Percentiles rank a stretch among this genome's conserved stretches.
phyloP scores from a whole-genome alignment of 768 basidiomycete species.

The Rhodotorula taiwanensis region DNA sequence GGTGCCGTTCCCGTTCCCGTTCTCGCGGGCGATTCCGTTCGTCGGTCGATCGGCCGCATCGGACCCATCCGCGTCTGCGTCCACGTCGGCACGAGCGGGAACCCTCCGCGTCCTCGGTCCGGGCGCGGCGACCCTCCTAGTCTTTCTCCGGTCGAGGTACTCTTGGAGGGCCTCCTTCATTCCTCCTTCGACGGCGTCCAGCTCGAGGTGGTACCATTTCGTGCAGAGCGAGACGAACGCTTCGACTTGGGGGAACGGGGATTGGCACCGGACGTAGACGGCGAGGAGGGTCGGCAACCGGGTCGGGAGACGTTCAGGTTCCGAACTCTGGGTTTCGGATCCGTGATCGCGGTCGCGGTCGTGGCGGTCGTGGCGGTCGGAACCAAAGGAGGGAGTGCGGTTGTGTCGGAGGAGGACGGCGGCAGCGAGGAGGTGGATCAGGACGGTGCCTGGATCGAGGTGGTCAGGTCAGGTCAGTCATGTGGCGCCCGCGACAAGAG shows the following conservation, averaged over 20 bases:
- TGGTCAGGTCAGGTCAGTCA: no score
- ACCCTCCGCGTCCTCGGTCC: no score
- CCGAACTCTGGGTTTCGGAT: no score
- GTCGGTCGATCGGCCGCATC: no score
- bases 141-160: constrained; percentile 37
- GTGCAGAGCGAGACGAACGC: constrained; percentile 65
- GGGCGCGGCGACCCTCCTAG: not conserved
- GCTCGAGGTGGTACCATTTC: constrained; percentile 62
- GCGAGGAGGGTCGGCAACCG: constrained; percentile 42
- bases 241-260: constrained; percentile 79
- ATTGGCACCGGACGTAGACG: constrained; percentile 85
- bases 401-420: constrained; percentile 54
- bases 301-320: no score
- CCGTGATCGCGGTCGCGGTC: no score
- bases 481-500: no score
- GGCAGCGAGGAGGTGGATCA: constrained; percentile 78
- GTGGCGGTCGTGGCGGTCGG: constrained; percentile 37
- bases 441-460: constrained; percentile 86
- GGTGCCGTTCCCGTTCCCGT: not conserved
- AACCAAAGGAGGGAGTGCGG: constrained; percentile 13
- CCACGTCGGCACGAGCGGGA: no score
- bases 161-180: constrained; percentile 55
- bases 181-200: constrained; percentile 56
- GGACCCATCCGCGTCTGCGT: no score
- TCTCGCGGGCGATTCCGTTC: not conserved